Base-by-base conservation (phyloP, 2,329 filamentous ascomycete genomes). In the Xylariaceae sp. region DNA sequence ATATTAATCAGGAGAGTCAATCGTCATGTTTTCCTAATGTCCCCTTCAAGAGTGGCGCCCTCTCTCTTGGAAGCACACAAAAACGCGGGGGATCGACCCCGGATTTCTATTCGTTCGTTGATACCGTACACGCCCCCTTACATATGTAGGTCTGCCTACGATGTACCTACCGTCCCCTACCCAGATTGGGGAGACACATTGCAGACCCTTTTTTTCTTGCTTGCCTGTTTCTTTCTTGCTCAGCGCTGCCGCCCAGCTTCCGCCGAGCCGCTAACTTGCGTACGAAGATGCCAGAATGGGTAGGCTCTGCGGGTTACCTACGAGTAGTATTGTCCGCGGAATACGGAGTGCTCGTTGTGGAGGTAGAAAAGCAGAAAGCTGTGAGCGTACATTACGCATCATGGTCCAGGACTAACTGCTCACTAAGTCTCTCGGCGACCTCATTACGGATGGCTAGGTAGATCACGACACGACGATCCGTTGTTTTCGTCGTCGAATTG, bases 61-160 rank as follows among this genome's bases (percentile, higher is more conserved):
- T 18, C 47, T 23, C 15, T 41, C 5, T 9, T 5, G 30, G 41
- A 45, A 45, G 13, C 49, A 58, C 34, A 59, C 34, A 59, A 49
- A 30, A 61, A 61, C 57, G 61, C 61, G 58, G 61, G 61, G 61
- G 55, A 9, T 55, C 10, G 23, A 35, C 23, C 18, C 49, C 5
- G 53, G 54, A 7, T 51, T 61, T 61, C 59, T 61, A 63, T 63
- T 63, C 59, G 61, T 11, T 44, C 45, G 44, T n/a, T n/a, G 6
- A 30, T 1, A 51, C 34, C 7, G 15, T 9, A 8, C 47, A 50
- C 23, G 23, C 30, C 5, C 49, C 49, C 13, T 51, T n/a, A 6
- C 30, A 34, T 10, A 50, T 30, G 17, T 30, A 30, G 23, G 23
- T 30, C 23, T 30, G 23, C 23, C 23, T 30, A 30, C 23, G 23